Conservation (phyloP, 495 filamentous ascomycete genomes). For the Penicillium atrosanguineum region DNA sequence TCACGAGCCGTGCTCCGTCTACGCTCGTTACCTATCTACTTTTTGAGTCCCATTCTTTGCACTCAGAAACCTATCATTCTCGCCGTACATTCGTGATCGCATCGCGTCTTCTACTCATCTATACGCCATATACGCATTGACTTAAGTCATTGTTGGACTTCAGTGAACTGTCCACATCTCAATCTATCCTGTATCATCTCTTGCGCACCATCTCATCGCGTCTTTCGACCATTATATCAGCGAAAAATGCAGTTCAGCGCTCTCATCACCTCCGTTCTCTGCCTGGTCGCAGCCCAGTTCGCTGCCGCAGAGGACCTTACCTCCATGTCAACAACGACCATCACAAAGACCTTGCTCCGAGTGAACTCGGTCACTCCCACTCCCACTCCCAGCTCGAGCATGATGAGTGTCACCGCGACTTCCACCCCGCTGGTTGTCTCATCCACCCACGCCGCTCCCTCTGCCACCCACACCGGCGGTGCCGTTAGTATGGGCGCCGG, state of each 20-base stretch:
- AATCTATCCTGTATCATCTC: not conserved
- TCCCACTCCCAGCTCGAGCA: conserved; percentile 20
- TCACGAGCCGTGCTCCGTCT: conserved; percentile 28
- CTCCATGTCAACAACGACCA: conserved; percentile 29
- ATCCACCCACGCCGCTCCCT: conserved; percentile 22
- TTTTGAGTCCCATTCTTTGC: conserved; percentile 31
- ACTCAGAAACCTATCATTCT: conserved; percentile 9
- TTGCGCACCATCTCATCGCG: not conserved
- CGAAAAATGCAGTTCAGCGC: conserved; percentile 37
- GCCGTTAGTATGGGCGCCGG: conserved; percentile 23
- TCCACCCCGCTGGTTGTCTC: conserved; percentile 21
- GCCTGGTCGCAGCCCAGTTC: conserved; percentile 32
- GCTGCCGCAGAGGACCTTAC: conserved; percentile 28
- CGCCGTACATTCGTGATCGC: conserved; percentile 3
- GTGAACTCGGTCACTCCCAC: conserved; percentile 30
- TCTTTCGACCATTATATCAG: not conserved
- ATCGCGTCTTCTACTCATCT: conserved; percentile 5
- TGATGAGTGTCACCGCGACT: conserved; percentile 15
- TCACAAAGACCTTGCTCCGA: conserved; percentile 35
- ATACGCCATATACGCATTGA: conserved; percentile 1
- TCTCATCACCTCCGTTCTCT: conserved; percentile 35
- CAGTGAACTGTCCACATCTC: not conserved
- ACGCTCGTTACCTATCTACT: conserved; percentile 22
- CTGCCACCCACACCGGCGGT: conserved; percentile 21
- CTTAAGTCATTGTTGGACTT: conserved; percentile 4